Percentiles rank a stretch among this genome's conserved stretches.
Conservation (phyloP, 805 yeast genomes). For the Saturnispora gosingensis region DNA sequence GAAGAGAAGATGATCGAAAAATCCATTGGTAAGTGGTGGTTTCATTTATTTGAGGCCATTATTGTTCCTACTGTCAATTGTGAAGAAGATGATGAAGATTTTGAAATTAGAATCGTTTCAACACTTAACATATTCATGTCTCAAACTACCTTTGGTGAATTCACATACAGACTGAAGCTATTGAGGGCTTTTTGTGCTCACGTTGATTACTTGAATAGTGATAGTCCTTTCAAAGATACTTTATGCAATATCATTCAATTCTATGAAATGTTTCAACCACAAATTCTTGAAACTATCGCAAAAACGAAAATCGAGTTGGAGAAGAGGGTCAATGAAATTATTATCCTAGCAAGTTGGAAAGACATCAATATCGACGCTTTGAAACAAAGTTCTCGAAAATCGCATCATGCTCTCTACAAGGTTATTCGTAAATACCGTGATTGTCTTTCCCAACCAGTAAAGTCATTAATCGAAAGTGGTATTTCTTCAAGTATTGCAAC, state of each 20-base stretch:
- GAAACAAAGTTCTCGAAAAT: conserved; percentile 85
- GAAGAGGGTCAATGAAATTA: conserved; percentile 77
- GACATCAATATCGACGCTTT: conserved; percentile 91
- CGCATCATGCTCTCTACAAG: conserved; percentile 80
- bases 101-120: conserved; percentile 33
- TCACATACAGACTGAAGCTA: conserved; percentile 44
- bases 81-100: conserved; percentile 28
- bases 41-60: conserved; percentile 76
- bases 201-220: conserved; percentile 26
- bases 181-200: conserved; percentile 59
- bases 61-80: conserved; percentile 40
- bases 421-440: conserved; percentile 73
- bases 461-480: conserved; percentile 53
- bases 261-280: conserved; percentile 54
- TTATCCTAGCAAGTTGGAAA: conserved; percentile 90
- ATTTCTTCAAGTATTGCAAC: conserved; percentile 19
- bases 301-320: conserved; percentile 47
- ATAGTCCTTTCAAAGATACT: conserved; percentile 28
- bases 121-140: conserved; percentile 71
- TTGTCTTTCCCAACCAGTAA: conserved; percentile 42
- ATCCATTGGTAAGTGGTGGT: conserved; percentile 80
- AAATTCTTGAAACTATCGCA: conserved; percentile 37
- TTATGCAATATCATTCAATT: conserved; percentile 51
- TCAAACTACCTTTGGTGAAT: conserved; percentile 73
- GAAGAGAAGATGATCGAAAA: conserved; percentile 46